Evolutionary conservation across 495 filamentous ascomycete genomes (phyloP).

Genomic region (Glonium stellatum): DNA sequence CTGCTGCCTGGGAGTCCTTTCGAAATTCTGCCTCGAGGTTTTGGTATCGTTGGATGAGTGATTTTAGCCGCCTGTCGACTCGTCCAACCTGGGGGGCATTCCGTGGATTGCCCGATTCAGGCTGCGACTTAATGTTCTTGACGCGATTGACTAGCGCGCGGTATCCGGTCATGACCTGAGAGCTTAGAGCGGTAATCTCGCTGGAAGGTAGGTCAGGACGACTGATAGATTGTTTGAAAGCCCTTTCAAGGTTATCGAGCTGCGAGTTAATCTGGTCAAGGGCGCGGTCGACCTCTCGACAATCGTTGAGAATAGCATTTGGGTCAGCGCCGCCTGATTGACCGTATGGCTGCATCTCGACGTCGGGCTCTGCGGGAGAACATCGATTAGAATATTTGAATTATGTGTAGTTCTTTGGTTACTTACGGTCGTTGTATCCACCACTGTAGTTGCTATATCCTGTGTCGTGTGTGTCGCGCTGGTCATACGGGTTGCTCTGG

Average conservation of each 20-base stretch:
- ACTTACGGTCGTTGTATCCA: constrained; percentile 28
- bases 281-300: constrained; percentile 64
- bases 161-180: constrained; percentile 75
- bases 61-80: constrained; percentile 69
- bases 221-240: constrained; percentile 22
- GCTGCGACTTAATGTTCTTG: constrained; percentile 70
- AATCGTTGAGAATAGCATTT: constrained; percentile 75
- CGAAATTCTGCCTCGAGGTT: constrained; percentile 67
- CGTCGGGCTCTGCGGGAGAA: constrained; percentile 18
- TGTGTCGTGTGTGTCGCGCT: constrained; percentile 36
- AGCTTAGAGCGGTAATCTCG: constrained; percentile 51
- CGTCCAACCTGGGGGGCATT: constrained; percentile 73
- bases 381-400: constrained; percentile 22
- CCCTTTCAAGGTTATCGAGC: constrained; percentile 52
- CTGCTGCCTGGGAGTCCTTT: constrained; percentile 69
- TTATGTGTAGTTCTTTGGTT: constrained; percentile 9
- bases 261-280: constrained; percentile 67
- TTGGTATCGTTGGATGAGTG: constrained; percentile 73
- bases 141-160: constrained; percentile 66
- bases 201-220: constrained; percentile 25
- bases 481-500: constrained; percentile 57
- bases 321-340: constrained; percentile 36
- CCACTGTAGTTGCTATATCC: constrained; percentile 32
- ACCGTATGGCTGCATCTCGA: constrained; percentile 39
- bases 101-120: constrained; percentile 58